Conservation (phyloP, 306 rosid genomes). For the Prinsepia uniflora region DNA sequence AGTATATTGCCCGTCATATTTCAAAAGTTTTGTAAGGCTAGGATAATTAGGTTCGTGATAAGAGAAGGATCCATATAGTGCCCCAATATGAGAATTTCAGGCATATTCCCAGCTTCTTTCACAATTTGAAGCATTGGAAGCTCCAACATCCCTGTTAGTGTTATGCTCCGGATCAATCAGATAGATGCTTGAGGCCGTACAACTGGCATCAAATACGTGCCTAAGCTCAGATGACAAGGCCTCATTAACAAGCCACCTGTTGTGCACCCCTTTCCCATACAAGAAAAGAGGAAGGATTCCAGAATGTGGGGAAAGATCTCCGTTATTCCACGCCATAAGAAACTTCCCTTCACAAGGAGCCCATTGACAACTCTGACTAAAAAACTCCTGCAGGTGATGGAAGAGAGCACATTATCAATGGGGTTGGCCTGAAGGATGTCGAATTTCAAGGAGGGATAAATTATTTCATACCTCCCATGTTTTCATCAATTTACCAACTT, state of each 20-base stretch:
- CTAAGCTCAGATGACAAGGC: constrained; percentile 72
- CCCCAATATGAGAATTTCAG: constrained; percentile 59
- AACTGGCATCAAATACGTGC: constrained; percentile 82
- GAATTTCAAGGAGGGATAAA: constrained; percentile 20
- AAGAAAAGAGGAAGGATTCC: constrained; percentile 96
- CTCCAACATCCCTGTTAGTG: constrained; percentile 25
- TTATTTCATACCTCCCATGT: constrained; percentile 54
- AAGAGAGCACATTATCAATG: constrained; percentile 27
- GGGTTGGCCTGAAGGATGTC: constrained; percentile 18
- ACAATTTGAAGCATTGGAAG: constrained; percentile 29
- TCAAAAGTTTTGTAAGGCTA: constrained; percentile 50
- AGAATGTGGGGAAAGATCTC: constrained; percentile 58
- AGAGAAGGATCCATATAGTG: constrained; percentile 66
- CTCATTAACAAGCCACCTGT: constrained; percentile 74
- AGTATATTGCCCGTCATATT: constrained; percentile 43
- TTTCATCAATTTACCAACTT: constrained; percentile 36
- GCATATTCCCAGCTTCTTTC: constrained; percentile 71
- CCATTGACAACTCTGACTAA: constrained; percentile 39
- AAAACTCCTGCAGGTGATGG: constrained; percentile 57
- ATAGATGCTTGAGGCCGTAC: constrained; percentile 60
- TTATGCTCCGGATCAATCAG: constrained; percentile 32
- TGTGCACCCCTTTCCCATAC: constrained; percentile 68
- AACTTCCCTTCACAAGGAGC: constrained; percentile 48
- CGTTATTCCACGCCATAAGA: constrained; percentile 80
- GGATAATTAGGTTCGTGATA: constrained; percentile 44